Percentiles rank a stretch among this genome's conserved stretches.
Evolutionary conservation across 2,329 filamentous ascomycete species (phyloP).

Genomic region (Pseudogymnoascus sp.): DNA sequence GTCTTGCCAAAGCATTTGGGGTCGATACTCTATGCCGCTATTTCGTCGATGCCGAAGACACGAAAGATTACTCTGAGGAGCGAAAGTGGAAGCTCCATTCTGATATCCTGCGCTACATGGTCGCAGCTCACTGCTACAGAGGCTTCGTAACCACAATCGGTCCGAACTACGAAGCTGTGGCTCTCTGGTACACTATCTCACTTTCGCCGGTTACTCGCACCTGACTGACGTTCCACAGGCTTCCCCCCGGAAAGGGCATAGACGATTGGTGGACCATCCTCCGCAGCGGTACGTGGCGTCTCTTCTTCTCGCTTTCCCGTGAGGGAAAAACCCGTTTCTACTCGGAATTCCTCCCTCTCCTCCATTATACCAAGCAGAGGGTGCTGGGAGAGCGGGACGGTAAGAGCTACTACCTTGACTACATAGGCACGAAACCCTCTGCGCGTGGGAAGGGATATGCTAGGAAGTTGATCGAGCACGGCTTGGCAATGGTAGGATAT

Average conservation of each 20-base stretch:
- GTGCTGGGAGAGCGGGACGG: conserved; percentile 59
- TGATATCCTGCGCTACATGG: conserved; percentile 69
- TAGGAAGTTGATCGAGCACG: conserved; percentile 60
- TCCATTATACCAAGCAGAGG: conserved; percentile 63
- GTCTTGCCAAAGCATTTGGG: conserved; percentile 70
- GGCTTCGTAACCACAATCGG: conserved; percentile 69
- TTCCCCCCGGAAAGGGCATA: conserved; percentile 65
- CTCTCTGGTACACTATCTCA: conserved; percentile 56
- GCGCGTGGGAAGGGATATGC: conserved; percentile 67
- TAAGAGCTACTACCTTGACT: conserved; percentile 74
- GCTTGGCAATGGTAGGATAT: conserved; percentile 50
- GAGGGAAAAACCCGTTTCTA: conserved; percentile 71
- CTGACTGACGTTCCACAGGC: conserved; percentile 40
- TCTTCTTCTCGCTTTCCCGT: conserved; percentile 63
- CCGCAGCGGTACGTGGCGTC: conserved; percentile 69
- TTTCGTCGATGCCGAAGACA: conserved; percentile 64
- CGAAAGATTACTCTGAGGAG: conserved; percentile 53
- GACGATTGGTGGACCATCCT: conserved; percentile 66
- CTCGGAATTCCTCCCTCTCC: conserved; percentile 64
- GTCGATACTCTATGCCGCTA: conserved; percentile 68
- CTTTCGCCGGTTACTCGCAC: neutral
- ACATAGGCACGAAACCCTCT: conserved; percentile 64
- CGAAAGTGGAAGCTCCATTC: conserved; percentile 70
- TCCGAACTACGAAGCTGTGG: conserved; percentile 67
- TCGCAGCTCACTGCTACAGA: conserved; percentile 65